A percentile compares a stretch with the other conserved stretches of the same genome.
Conservation (phyloP, 192 early-diverging fungal genomes). For the Podila epicladia region DNA sequence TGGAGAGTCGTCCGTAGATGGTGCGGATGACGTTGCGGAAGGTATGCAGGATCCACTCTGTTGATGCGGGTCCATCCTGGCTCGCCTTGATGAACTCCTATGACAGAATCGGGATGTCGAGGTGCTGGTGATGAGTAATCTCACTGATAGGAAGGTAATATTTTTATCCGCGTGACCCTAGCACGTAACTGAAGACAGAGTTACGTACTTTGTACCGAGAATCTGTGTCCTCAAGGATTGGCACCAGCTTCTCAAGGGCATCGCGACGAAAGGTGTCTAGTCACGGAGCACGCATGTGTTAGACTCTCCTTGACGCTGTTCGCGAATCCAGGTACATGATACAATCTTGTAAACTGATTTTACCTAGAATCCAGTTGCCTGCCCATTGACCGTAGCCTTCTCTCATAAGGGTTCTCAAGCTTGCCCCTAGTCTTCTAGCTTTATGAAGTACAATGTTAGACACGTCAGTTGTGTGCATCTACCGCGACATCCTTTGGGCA, state of each 20-base stretch:
- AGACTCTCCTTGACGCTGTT: too few relatives aligned
- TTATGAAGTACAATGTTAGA: too few relatives aligned
- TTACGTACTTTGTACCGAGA: constrained; percentile 19
- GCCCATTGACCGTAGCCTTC: constrained; percentile 25
- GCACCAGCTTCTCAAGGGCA: constrained; percentile 23
- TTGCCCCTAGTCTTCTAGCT: constrained; percentile 6
- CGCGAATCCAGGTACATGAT: too few relatives aligned
- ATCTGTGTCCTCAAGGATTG: constrained; percentile 14
- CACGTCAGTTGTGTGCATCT: too few relatives aligned
- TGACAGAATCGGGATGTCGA: background rate
- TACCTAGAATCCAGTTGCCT: constrained; percentile 33
- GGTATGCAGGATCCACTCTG: constrained; percentile 22
- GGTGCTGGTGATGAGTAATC: background rate
- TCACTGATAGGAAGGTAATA: too few relatives aligned
- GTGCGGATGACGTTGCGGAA: constrained; percentile 20
- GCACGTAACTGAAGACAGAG: too few relatives aligned
- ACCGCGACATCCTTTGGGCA: too few relatives aligned
- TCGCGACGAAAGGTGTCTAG: constrained; percentile 27
- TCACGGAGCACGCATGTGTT: background rate
- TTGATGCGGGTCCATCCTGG: background rate
- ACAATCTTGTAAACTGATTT: background rate
- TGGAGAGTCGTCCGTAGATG: constrained; percentile 15
- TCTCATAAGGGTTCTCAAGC: constrained; percentile 23
- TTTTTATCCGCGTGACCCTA: too few relatives aligned
- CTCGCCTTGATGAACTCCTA: constrained; percentile 10